phyloP scores from a whole-genome alignment of 2,329 filamentous ascomycete genomes.

The Monosporascus sp. region DNA sequence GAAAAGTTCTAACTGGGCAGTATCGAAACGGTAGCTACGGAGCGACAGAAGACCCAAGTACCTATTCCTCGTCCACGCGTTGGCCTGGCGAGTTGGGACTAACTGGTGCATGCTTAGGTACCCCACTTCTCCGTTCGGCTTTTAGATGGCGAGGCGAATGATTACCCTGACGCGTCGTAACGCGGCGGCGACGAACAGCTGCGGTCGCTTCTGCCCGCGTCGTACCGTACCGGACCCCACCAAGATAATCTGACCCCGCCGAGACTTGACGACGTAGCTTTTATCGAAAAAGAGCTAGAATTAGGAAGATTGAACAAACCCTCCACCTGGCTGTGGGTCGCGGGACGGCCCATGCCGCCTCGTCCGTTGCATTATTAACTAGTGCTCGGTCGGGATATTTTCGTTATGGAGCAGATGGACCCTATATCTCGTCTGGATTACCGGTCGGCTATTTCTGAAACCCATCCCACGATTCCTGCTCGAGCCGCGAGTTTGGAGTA shows the following conservation, averaged over 20 bases:
- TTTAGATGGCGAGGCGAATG: not conserved
- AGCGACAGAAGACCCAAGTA: too few relatives aligned
- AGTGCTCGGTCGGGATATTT: conserved; percentile 15
- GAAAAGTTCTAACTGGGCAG: too few relatives aligned
- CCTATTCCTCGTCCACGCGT: too few relatives aligned
- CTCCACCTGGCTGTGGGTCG: conserved; percentile 19
- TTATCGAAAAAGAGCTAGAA: conserved; percentile 5
- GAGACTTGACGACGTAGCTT: conserved; percentile 4
- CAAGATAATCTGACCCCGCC: conserved; percentile 4
- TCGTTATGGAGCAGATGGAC: conserved; percentile 17
- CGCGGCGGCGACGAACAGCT: not conserved
- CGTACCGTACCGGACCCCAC: conserved; percentile 1
- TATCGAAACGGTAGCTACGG: too few relatives aligned
- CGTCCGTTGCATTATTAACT: conserved; percentile 20
- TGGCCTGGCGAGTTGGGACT: too few relatives aligned
- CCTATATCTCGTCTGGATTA: conserved; percentile 20
- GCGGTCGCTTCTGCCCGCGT: conserved; percentile 5
- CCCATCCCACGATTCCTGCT: conserved; percentile 26
- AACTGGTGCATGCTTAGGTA: not conserved
- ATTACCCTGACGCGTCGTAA: not conserved
- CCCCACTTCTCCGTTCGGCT: conserved; percentile 1
- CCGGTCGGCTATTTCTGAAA: conserved; percentile 18
- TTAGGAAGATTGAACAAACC: conserved; percentile 1
- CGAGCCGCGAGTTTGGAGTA: conserved; percentile 12
- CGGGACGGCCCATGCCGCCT: conserved; percentile 19